Conservation (phyloP, 202 grass and related monocot species). For the Miscanthus sacchariflorus region DNA sequence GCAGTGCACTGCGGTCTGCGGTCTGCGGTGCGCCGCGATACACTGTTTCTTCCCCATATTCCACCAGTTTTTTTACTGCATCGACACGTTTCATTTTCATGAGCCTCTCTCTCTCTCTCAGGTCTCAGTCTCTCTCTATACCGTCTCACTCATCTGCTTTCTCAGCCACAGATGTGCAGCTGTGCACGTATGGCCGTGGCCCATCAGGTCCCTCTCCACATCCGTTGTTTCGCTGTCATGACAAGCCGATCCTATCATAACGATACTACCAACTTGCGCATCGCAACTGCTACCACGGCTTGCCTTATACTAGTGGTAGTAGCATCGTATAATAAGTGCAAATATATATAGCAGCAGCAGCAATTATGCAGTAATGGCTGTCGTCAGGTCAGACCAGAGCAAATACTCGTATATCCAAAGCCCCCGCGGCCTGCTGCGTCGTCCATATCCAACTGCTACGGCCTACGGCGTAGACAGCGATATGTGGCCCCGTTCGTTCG, state of each 20-base stretch:
- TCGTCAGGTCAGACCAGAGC: neutral
- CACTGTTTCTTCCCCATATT: neutral
- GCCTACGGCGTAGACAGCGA: constrained; percentile 3
- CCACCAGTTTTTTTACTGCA: neutral
- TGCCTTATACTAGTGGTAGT: neutral
- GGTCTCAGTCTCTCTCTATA: too few species aligned
- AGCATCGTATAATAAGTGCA: neutral
- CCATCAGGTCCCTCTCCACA: neutral
- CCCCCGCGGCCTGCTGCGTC: neutral
- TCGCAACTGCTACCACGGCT: neutral
- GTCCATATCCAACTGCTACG: neutral
- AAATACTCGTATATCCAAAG: neutral
- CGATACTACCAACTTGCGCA: neutral
- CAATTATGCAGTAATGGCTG: constrained; percentile 16
- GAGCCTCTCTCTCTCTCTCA: too few species aligned
- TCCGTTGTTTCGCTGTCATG: constrained; percentile 23
- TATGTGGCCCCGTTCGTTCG: too few species aligned
- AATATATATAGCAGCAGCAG: too few species aligned
- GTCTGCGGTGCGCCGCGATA: neutral
- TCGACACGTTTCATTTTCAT: neutral
- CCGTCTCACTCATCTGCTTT: too few species aligned
- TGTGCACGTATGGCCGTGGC: neutral
- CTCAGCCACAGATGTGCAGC: neutral
- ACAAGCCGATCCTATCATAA: neutral
- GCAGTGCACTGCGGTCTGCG: neutral